These are phyloP conservation scores for Leccinellum albellum DNA, from an alignment of 768 basidiomycete species.

Conservation along the genomic window DNA sequence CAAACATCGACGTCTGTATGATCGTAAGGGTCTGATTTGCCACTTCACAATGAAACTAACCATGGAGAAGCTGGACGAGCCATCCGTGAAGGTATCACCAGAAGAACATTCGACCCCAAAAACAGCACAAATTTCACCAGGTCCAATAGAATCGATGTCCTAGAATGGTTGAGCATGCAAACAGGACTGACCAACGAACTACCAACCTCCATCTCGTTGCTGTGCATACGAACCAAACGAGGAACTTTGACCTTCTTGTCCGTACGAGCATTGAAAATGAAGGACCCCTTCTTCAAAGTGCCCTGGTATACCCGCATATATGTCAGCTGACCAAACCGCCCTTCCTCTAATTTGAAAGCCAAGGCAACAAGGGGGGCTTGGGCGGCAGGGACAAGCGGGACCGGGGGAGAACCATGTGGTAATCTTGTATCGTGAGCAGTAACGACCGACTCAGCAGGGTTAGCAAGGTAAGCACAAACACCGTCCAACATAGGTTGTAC, in stretches of 20 bases:
- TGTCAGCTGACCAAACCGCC: slow-evolving; percentile 93
- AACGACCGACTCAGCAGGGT: slow-evolving; percentile 73
- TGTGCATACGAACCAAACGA: slow-evolving; percentile 94
- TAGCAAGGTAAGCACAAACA: slow-evolving; percentile 92
- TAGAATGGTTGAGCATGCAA: slow-evolving; percentile 24
- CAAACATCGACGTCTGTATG: slow-evolving; percentile 90
- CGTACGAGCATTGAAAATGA: slow-evolving; percentile 88
- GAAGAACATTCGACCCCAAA: slow-evolving; percentile 98
- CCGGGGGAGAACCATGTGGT: slow-evolving; percentile 59
- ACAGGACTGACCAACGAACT: neutral
- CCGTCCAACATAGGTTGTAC: slow-evolving; percentile 94
- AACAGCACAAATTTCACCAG: slow-evolving; percentile 98
- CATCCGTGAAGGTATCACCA: slow-evolving; percentile 97
- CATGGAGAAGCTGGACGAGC: slow-evolving; percentile 89
- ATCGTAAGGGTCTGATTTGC: neutral
- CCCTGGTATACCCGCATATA: slow-evolving; percentile 99
- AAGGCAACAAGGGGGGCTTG: slow-evolving; percentile 86
- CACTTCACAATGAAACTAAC: slow-evolving; percentile 39
- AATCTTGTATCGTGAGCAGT: slow-evolving; percentile 81
- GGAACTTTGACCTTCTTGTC: slow-evolving; percentile 98
- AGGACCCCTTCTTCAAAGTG: slow-evolving; percentile 76
- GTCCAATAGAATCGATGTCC: slow-evolving; percentile 92
- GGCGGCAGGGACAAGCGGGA: slow-evolving; percentile 78
- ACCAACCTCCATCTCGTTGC: slow-evolving; percentile 95
- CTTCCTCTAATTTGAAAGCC: slow-evolving; percentile 98